phyloP scores from a whole-genome alignment of 2,329 filamentous ascomycete species.

The Ophidiomyces ophidiicola region DNA sequence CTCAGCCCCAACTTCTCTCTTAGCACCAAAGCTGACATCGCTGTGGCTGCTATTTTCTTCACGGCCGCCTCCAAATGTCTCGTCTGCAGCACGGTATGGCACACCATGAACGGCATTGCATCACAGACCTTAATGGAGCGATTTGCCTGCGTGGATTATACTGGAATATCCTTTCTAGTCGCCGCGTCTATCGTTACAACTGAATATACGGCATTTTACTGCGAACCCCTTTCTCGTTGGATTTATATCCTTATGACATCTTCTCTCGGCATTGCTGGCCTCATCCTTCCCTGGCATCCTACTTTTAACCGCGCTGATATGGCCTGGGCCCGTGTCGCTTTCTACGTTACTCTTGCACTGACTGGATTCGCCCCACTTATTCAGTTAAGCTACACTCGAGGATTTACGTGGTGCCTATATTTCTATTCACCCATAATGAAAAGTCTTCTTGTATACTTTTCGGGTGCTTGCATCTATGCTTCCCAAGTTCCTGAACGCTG shows the following conservation, averaged over 20 bases:
- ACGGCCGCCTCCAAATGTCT: constrained; percentile 91
- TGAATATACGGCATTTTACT: constrained; percentile 98
- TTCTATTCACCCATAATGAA: constrained; percentile 85
- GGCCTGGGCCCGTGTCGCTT: constrained; percentile 82
- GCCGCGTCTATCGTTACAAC: constrained; percentile 93
- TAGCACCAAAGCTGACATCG: constrained; percentile 75
- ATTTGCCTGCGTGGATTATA: constrained; percentile 97
- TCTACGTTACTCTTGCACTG: constrained; percentile 74
- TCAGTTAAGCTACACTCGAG: constrained; percentile 68
- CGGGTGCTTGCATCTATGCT: constrained; percentile 77
- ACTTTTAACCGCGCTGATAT: constrained; percentile 86
- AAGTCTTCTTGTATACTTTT: constrained; percentile 72
- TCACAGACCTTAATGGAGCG: constrained; percentile 80
- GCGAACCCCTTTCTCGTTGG: constrained; percentile 77
- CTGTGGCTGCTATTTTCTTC: constrained; percentile 90
- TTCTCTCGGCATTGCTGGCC: constrained; percentile 68
- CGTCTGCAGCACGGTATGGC: constrained; percentile 91
- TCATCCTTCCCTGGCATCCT: constrained; percentile 91
- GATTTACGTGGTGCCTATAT: constrained; percentile 65
- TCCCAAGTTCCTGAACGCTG: constrained; percentile 87
- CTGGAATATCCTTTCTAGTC: constrained; percentile 87
- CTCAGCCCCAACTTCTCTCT: constrained; percentile 72
- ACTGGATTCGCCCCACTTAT: constrained; percentile 83
- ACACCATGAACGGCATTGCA: constrained; percentile 96
- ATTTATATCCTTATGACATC: constrained; percentile 74